Evolutionary conservation across 129 eudicot genomes (phyloP).

Genomic region (Flaveria ramosissima): DNA sequence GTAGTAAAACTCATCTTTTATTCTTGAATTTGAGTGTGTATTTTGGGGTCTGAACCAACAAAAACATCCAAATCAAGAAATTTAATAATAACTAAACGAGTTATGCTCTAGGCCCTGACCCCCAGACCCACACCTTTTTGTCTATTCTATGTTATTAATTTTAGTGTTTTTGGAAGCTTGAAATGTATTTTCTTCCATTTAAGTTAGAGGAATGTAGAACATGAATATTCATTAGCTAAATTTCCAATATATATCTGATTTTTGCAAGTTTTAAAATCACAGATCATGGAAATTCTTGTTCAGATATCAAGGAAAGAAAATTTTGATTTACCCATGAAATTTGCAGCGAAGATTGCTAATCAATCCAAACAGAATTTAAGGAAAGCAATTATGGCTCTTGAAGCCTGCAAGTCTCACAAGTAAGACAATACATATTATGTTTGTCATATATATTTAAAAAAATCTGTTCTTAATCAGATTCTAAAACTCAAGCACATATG

Average conservation of each 20-base stretch:
- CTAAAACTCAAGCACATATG: constrained; percentile 7
- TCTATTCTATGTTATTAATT: background rate
- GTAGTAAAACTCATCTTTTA: too few relatives aligned
- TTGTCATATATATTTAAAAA: background rate
- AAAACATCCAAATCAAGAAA: too few relatives aligned
- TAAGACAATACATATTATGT: constrained; percentile 27
- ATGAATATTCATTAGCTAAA: constrained; percentile 12
- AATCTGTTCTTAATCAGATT: background rate
- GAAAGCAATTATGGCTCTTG: constrained; percentile 89
- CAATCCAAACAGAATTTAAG: constrained; percentile 69
- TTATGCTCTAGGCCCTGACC: too few relatives aligned
- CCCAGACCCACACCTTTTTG: too few relatives aligned
- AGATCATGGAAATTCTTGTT: constrained; percentile 81
- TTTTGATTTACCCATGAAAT: constrained; percentile 68
- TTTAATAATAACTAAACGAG: too few relatives aligned
- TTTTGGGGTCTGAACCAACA: too few relatives aligned
- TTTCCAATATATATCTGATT: constrained; percentile 4
- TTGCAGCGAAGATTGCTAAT: constrained; percentile 75
- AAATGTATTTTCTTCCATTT: background rate
- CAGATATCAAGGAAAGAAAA: constrained; percentile 75
- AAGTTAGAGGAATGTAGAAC: background rate
- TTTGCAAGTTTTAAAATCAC: background rate
- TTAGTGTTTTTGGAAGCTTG: background rate
- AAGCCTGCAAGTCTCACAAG: constrained; percentile 90
- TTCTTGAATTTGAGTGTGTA: too few relatives aligned